A percentile compares a stretch with the other conserved stretches of the same genome.
phyloP scores from a whole-genome alignment of 352 stramenopile species.

The Nothophytophthora sp. region DNA sequence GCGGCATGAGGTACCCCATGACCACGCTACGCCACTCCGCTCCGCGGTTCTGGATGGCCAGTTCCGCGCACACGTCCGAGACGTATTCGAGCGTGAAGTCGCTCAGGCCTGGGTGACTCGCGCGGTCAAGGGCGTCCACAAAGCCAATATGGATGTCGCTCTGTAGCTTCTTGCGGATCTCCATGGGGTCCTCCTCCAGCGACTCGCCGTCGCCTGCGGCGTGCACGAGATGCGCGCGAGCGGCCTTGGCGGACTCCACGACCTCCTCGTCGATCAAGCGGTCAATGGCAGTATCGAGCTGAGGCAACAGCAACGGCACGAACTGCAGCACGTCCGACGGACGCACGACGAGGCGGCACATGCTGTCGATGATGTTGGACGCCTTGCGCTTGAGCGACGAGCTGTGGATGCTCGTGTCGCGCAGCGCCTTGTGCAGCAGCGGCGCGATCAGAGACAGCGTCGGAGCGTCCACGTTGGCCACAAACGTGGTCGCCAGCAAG shows the following conservation, averaged over 20 bases:
- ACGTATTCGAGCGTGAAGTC: slow-evolving; percentile 67
- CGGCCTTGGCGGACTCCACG: slow-evolving; percentile 61
- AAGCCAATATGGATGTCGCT: slow-evolving; percentile 45
- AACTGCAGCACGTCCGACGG: slow-evolving; percentile 92
- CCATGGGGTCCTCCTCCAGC: slow-evolving; percentile 56
- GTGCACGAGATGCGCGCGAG: slow-evolving; percentile 57
- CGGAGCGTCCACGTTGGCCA: slow-evolving; percentile 89
- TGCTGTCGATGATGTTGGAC: slow-evolving; percentile 94
- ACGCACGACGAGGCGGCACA: slow-evolving; percentile 88
- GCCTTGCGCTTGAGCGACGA: slow-evolving; percentile 91
- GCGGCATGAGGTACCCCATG: slow-evolving; percentile 50
- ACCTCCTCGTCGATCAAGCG: slow-evolving; percentile 94
- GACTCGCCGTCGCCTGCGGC: slow-evolving; percentile 51
- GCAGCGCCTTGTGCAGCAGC: slow-evolving; percentile 88
- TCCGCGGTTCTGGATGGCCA: slow-evolving; percentile 58
- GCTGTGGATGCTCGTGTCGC: slow-evolving; percentile 92
- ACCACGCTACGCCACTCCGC: slow-evolving; percentile 55
- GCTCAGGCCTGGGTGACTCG: slow-evolving; percentile 41
- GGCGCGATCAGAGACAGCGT: slow-evolving; percentile 92
- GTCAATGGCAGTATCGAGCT: slow-evolving; percentile 91
- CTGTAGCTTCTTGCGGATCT: slow-evolving; percentile 57
- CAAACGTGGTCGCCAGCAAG: slow-evolving; percentile 92
- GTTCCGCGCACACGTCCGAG: slow-evolving; percentile 59
- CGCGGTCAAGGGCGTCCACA: slow-evolving; percentile 43
- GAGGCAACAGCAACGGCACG: slow-evolving; percentile 89